Evolutionary conservation across 2,329 filamentous ascomycete species (phyloP).

Genomic region (Diaporthe sp.): DNA sequence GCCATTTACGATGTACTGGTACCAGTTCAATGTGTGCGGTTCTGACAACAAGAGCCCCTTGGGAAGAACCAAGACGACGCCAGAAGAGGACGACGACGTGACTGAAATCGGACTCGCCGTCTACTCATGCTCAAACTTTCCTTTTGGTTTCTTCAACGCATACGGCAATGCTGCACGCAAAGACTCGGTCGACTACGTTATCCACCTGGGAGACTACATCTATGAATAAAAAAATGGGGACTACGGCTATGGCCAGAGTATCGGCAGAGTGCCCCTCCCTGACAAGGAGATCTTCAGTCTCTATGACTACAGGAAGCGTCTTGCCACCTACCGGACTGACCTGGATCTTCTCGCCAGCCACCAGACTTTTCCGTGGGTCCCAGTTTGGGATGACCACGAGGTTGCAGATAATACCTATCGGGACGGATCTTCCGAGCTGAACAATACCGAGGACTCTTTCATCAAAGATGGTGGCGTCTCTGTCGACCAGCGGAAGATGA

Average conservation of each 20-base stretch:
- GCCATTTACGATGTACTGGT: slow-evolving; percentile 74
- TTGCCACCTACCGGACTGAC: slow-evolving; percentile 71
- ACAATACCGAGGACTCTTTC: slow-evolving; percentile 76
- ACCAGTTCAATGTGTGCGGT: slow-evolving; percentile 76
- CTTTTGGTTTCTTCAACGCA: slow-evolving; percentile 68
- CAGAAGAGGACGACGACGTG: slow-evolving; percentile 64
- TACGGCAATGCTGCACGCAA: slow-evolving; percentile 69
- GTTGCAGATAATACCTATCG: slow-evolving; percentile 74
- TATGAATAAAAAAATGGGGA: slow-evolving; percentile 67
- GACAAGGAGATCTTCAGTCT: slow-evolving; percentile 62
- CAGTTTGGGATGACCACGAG: slow-evolving; percentile 73
- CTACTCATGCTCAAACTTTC: slow-evolving; percentile 78
- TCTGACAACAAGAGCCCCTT: slow-evolving; percentile 70
- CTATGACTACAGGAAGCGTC: slow-evolving; percentile 68
- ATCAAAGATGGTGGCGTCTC: slow-evolving; percentile 67
- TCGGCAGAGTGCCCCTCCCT: slow-evolving; percentile 64
- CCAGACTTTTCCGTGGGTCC: slow-evolving; percentile 69
- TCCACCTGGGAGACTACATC: slow-evolving; percentile 71
- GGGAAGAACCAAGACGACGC: slow-evolving; percentile 77
- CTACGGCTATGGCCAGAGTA: slow-evolving; percentile 62
- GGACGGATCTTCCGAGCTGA: slow-evolving; percentile 68
- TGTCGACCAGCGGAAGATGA: slow-evolving; percentile 79
- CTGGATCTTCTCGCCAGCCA: slow-evolving; percentile 66
- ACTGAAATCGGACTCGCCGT: slow-evolving; percentile 71
- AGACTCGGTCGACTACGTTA: slow-evolving; percentile 68